phyloP scores from a whole-genome alignment of 306 rosid genomes.

The Casuarina equisetifolia region DNA sequence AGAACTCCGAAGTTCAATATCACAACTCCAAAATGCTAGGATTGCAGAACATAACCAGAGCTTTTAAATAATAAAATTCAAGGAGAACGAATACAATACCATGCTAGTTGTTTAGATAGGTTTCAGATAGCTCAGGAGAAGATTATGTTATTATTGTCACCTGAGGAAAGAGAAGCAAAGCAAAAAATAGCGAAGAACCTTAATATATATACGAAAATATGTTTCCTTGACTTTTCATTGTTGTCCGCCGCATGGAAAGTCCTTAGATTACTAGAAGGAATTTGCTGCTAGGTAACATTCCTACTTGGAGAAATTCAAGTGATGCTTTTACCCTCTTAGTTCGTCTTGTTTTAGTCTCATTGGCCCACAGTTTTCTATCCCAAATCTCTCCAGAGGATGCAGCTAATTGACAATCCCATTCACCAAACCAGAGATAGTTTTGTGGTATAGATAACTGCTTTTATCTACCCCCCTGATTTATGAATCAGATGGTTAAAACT shows the following conservation, averaged over 20 bases:
- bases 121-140: neutral
- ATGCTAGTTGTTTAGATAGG: neutral
- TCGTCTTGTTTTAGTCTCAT: neutral
- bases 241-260: neutral
- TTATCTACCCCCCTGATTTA: neutral
- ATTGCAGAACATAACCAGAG: slow-evolving; percentile 10
- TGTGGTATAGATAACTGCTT: neutral
- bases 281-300: neutral
- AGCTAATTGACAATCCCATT: neutral
- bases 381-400: neutral
- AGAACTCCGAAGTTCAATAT: slow-evolving; percentile 4
- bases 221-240: neutral
- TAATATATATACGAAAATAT: too few species aligned
- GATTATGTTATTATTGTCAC: neutral
- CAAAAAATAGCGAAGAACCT: neutral
- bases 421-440: neutral
- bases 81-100: too few species aligned
- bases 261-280: neutral
- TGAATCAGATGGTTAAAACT: neutral
- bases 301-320: neutral
- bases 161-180: neutral
- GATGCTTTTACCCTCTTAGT: neutral
- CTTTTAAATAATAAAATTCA: neutral
- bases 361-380: slow-evolving; percentile 1
- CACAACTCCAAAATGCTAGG: neutral